Base-by-base conservation (phyloP, 2,329 filamentous ascomycete species). In the Trichophyton equinum region DNA sequence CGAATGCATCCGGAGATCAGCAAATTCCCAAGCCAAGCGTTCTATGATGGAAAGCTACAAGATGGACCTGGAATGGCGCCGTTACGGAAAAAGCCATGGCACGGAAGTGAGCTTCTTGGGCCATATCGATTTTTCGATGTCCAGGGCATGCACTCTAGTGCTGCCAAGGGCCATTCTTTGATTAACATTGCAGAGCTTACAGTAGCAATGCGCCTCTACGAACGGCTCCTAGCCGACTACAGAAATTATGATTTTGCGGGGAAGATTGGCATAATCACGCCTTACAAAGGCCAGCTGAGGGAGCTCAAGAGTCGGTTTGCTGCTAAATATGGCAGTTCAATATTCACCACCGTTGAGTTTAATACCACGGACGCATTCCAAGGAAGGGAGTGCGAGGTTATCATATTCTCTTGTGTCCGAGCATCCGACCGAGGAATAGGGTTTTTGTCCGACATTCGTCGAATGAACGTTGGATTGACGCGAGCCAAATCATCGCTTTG, bases 1-100 rank as follows among this genome's bases (percentile, higher is more conserved):
- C 94, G 94, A 75, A 99, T 99, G 95, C 94, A 99, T 75, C 94
- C 95, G 0, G 89, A 94, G 66, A 99, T 99, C 71, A 96, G 91
- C 73, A 74, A 79, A 59, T 99, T 96, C 73, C 94, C 95, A 1
- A 96, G 91, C 72, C 78, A 82, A 67, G 87, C 91, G 58, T 99
- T 99, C 76, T 99, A 99, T 75, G 90, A 97, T 70, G 85, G 89
- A 30, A 84, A 85, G 64, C 82, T 99, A 9, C 79, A 91, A 65
- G 91, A 99, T 72, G 94, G 95, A 25, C 82, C 82, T 63, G 82
- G 88, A 65, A 97, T 97, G 91, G 84, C 81, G 2, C 78, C 76
- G 60, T 78, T 95, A 59, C 87, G 94, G 56, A 77, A 79, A 62
- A 85, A 87, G 71, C 87, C 90, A 1, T 99, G 95, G 95, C 94